Evolutionary conservation across 129 eudicot genomes (phyloP).

Genomic region (Centella asiatica): DNA sequence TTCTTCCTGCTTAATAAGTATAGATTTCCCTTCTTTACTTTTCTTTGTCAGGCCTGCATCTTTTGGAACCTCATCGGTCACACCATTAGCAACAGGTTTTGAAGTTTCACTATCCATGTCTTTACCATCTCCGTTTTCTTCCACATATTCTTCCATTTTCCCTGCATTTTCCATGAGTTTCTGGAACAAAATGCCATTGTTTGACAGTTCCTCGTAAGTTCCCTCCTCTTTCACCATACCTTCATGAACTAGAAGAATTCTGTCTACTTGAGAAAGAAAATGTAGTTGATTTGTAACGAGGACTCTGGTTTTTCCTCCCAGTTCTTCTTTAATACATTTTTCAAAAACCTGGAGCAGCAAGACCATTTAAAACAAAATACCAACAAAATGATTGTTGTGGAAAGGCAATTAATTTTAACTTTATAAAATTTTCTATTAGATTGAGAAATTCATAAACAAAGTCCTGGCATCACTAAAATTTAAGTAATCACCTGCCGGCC

Average conservation of each 20-base stretch:
- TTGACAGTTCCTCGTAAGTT: constrained; percentile 76
- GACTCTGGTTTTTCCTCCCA: constrained; percentile 81
- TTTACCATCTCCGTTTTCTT: constrained; percentile 40
- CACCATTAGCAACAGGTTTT: constrained; percentile 39
- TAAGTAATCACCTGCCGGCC: constrained; percentile 60
- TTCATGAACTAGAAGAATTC: constrained; percentile 74
- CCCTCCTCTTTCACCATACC: constrained; percentile 92
- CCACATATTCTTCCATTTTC: constrained; percentile 78
- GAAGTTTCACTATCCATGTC: constrained; percentile 24
- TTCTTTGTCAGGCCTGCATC: constrained; percentile 32
- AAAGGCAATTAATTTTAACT: too few species aligned
- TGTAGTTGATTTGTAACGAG: constrained; percentile 93
- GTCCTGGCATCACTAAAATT: background rate
- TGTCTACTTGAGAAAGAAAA: constrained; percentile 93
- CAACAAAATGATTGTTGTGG: background rate
- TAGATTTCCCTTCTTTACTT: constrained; percentile 59
- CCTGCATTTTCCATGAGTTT: constrained; percentile 97
- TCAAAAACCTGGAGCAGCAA: constrained; percentile 62
- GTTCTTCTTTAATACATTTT: constrained; percentile 70
- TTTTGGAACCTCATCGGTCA: constrained; percentile 30
- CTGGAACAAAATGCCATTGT: constrained; percentile 61
- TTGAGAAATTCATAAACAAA: too few species aligned
- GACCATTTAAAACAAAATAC: background rate
- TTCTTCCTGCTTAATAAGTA: constrained; percentile 88
- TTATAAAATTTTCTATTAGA: too few species aligned